A percentile compares a stretch with the other conserved stretches of the same genome.
These are phyloP conservation scores for Syzygium aqueum DNA, from an alignment of 345 rosid species.

Conservation along the genomic window DNA sequence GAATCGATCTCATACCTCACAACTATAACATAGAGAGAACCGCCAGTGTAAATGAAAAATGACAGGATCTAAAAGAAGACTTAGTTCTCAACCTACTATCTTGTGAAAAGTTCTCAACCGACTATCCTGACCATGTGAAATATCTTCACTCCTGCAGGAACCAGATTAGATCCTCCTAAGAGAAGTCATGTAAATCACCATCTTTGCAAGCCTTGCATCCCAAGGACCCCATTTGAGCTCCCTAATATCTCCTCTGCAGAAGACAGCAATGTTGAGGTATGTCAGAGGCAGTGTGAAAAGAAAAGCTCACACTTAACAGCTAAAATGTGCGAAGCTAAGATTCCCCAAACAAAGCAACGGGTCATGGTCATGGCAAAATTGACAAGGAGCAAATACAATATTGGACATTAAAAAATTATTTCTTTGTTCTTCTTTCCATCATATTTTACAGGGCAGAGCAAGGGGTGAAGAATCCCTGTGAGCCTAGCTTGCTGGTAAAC, in stretches of 20 bases:
- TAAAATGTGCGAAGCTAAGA: neutral
- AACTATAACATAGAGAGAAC: neutral
- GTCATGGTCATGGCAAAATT: neutral
- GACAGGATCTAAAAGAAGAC: neutral
- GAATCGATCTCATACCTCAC: neutral
- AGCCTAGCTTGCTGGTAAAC: neutral
- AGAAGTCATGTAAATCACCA: neutral
- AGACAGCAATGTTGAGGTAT: neutral
- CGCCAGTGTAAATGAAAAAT: neutral
- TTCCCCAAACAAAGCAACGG: neutral
- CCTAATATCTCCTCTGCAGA: slow-evolving; percentile 33
- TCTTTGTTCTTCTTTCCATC: neutral
- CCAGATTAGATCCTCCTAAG: neutral
- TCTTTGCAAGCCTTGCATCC: neutral
- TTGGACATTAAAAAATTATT: neutral
- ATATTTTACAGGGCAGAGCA: neutral
- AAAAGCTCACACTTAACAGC: neutral
- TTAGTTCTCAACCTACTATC: neutral
- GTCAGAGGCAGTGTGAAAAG: neutral
- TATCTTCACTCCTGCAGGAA: neutral
- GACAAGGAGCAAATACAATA: neutral
- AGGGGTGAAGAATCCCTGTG: neutral
- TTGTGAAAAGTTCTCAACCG: too few species aligned
- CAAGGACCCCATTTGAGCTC: neutral
- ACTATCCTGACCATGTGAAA: neutral